These are phyloP conservation scores for Trametes coccinea DNA, from an alignment of 768 basidiomycete species.

Conservation along the genomic window DNA sequence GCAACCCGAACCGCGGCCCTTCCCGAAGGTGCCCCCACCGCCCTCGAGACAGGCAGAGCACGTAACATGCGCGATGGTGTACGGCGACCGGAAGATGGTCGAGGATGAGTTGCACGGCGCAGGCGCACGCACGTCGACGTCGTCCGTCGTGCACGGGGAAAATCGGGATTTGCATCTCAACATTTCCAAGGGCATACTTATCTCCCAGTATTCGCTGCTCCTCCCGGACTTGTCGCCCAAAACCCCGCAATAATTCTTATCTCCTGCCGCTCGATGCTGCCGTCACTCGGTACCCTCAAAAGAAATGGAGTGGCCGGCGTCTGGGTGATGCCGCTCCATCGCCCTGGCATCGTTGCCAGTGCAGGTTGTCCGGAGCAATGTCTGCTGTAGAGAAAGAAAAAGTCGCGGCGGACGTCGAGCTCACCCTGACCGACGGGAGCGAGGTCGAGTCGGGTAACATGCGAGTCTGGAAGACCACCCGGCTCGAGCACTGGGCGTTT, in stretches of 20 bases:
- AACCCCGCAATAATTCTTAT: slow-evolving; percentile 3
- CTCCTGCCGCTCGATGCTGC: not conserved
- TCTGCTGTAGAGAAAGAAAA: slow-evolving; percentile 11
- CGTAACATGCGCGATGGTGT: slow-evolving; percentile 45
- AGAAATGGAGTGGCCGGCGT: slow-evolving; percentile 8
- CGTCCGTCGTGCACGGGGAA: slow-evolving; percentile 8
- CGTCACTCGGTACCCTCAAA: not conserved
- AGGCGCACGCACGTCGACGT: slow-evolving; percentile 13
- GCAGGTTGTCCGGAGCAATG: slow-evolving; percentile 18
- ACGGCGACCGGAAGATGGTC: slow-evolving; percentile 22
- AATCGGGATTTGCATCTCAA: slow-evolving; percentile 19
- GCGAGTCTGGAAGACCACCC: slow-evolving; percentile 40
- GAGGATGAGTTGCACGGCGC: slow-evolving; percentile 24
- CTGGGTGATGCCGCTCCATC: not conserved
- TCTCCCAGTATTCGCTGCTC: not conserved
- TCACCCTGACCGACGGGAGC: not conserved
- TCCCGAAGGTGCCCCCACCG: slow-evolving; percentile 43
- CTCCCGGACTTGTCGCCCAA: not conserved
- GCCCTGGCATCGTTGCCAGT: not conserved
- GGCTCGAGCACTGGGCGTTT: slow-evolving; percentile 40
- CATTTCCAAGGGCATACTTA: slow-evolving; percentile 6
- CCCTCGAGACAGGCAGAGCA: slow-evolving; percentile 56
- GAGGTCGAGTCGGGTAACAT: not conserved
- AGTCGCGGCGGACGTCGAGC: slow-evolving; percentile 13
- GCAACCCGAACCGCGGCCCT: slow-evolving; percentile 51